phyloP scores from a whole-genome alignment of 2,329 filamentous ascomycete genomes.

The Colletotrichum tamarilloi region DNA sequence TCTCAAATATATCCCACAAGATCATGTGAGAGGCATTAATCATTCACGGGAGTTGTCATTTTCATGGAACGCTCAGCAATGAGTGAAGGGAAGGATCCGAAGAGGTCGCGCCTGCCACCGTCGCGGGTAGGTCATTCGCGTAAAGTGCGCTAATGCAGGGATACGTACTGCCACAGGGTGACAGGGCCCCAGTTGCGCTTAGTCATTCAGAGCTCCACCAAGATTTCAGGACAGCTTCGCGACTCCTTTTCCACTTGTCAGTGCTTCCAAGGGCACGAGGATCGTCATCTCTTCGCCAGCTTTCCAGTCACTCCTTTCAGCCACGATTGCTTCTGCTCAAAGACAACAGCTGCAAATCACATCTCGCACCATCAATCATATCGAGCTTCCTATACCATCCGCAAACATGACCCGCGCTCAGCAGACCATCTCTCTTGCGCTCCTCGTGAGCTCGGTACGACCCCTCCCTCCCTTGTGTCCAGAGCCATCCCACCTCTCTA shows the following conservation, averaged over 20 bases:
- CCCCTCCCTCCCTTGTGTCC: background rate
- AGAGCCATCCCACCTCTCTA: background rate
- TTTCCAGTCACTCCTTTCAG: conserved; percentile 28
- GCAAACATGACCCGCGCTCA: conserved; percentile 90
- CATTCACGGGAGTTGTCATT: background rate
- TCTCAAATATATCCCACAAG: too few relatives aligned
- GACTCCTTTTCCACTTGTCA: conserved; percentile 35
- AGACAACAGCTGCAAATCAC: too few relatives aligned
- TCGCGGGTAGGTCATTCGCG: background rate
- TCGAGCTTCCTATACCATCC: background rate
- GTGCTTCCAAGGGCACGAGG: conserved; percentile 1
- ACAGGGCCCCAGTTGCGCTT: background rate
- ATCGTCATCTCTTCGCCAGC: conserved; percentile 21
- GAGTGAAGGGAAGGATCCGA: background rate
- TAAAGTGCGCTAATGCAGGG: background rate
- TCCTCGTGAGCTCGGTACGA: conserved; percentile 88
- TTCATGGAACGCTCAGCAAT: background rate
- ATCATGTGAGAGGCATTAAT: background rate
- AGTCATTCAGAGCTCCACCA: conserved; percentile 3
- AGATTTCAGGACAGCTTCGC: conserved; percentile 35
- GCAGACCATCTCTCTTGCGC: conserved; percentile 88
- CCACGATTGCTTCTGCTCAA: background rate
- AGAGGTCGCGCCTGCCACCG: background rate
- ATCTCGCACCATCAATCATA: background rate
- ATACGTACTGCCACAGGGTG: too few relatives aligned